Conservation (phyloP, 352 stramenopile species). For the Blastocystis sp. region DNA sequence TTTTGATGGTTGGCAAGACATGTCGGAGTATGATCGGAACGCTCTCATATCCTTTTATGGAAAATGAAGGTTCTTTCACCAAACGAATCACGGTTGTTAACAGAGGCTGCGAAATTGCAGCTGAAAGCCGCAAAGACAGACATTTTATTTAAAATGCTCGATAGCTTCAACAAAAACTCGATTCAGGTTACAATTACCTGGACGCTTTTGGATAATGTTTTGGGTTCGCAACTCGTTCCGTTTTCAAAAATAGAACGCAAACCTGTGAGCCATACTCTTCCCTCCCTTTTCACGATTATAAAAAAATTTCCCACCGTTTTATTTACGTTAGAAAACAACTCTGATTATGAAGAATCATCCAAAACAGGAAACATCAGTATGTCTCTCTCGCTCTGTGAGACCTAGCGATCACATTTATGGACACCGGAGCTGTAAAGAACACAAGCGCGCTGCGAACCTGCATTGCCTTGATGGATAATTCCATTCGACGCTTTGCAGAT, state of each 20-base stretch:
- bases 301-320: conserved; percentile 28
- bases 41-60: background rate
- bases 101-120: conserved; percentile 45
- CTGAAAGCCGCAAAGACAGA: conserved; percentile 52
- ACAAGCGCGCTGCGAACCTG: conserved; percentile 2
- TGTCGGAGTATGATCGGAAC: conserved; percentile 34
- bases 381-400: background rate
- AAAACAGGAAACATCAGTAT: conserved; percentile 34
- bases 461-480: conserved; percentile 49
- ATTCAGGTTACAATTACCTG: conserved; percentile 46
- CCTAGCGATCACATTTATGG: conserved; percentile 54
- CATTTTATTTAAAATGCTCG: conserved; percentile 49
- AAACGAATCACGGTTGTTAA: background rate
- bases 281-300: conserved; percentile 27
- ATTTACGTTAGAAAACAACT: conserved; percentile 52
- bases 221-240: background rate
- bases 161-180: conserved; percentile 58
- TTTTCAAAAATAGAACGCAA: background rate
- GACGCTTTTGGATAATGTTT: background rate
- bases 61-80: background rate
- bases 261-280: background rate
- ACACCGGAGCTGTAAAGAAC: conserved; percentile 24
- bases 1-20: conserved; percentile 45
- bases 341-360: conserved; percentile 7
- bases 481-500: conserved; percentile 38